Base-by-base conservation (phyloP, 2,329 filamentous ascomycete genomes). In the Parafenestella ontariensis region DNA sequence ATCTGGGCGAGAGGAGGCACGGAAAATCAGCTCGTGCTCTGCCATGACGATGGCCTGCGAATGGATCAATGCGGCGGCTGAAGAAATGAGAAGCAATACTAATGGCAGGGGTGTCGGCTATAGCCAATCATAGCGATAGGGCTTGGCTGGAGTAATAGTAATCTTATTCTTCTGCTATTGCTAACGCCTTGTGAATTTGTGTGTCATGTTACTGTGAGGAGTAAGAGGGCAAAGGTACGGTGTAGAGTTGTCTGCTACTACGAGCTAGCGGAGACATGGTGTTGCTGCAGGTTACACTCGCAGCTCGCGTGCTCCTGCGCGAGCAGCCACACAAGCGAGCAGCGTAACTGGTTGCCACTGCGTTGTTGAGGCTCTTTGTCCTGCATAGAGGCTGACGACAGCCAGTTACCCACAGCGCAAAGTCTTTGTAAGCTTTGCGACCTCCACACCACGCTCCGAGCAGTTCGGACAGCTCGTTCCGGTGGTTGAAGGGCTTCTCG, bases 111-210 rank as follows among this genome's bases (percentile, higher is more conserved):
- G 44, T 52, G 40, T 42, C 46, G 42, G 31, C 17, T 28, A 50
- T 55, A 59, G 56, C 66, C 62, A 69, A 69, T 68, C 54, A 59
- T 36, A 49, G 54, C 43, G 41, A 33, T 26, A 34, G 53, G 40
- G 52, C 58, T 53, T 62, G 64, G 59, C 57, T 41, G 55, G 54
- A 56, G 51, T 63, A 60, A 61, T 62, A 46, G 64, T 62, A 69
- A 69, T 69, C 59, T 64, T 56, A 59, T 54, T 64, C 52, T 49
- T 58, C 46, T 47, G 46, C 43, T 41, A 45, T 58, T 40, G 46
- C 50, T 43, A 34, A 47, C 24, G 46, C 40, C 36, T 24, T 45
- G 24, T 52, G 50, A 52, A 53, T 28, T 28, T n/a, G 48, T 59
- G 52, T 56, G 58, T 61, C 47, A 56, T 40, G 21, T 34, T n/a